phyloP scores from a whole-genome alignment of 148 eudicot genomes.

The Bassia scoparia region DNA sequence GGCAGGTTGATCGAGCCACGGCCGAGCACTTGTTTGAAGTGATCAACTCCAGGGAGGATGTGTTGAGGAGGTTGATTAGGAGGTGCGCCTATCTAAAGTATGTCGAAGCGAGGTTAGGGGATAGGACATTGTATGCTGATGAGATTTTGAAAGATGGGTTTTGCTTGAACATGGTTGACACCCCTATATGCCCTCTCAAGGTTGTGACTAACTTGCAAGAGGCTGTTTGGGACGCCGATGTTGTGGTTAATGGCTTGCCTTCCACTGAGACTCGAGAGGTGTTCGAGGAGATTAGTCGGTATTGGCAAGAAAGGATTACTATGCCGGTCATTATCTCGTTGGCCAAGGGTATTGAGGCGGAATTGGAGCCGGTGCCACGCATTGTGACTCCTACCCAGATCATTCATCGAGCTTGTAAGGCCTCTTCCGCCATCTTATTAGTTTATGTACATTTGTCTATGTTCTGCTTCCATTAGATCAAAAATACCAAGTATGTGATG shows the following conservation, averaged over 20 bases:
- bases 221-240: constrained; percentile 95
- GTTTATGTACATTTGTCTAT: not conserved
- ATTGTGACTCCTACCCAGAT: constrained; percentile 86
- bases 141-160: constrained; percentile 90
- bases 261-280: constrained; percentile 71
- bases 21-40: constrained; percentile 83
- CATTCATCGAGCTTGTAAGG: constrained; percentile 75
- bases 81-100: constrained; percentile 85
- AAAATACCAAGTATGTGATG: not conserved
- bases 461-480: not conserved
- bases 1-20: constrained; percentile 54
- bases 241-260: constrained; percentile 80
- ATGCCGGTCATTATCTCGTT: constrained; percentile 64
- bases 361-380: constrained; percentile 65
- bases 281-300: constrained; percentile 77
- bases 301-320: constrained; percentile 75
- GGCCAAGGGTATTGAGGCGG: constrained; percentile 88
- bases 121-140: constrained; percentile 65
- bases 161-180: constrained; percentile 90
- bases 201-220: constrained; percentile 90
- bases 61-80: constrained; percentile 66
- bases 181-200: constrained; percentile 80
- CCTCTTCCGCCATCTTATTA: not conserved
- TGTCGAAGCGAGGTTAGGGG: constrained; percentile 83
- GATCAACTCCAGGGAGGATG: constrained; percentile 79